Evolutionary conservation across 2,329 filamentous ascomycete species (phyloP), one percentile per base, ranked within the genome.

Genomic region (Aspergillus oerlinghausenensis): DNA sequence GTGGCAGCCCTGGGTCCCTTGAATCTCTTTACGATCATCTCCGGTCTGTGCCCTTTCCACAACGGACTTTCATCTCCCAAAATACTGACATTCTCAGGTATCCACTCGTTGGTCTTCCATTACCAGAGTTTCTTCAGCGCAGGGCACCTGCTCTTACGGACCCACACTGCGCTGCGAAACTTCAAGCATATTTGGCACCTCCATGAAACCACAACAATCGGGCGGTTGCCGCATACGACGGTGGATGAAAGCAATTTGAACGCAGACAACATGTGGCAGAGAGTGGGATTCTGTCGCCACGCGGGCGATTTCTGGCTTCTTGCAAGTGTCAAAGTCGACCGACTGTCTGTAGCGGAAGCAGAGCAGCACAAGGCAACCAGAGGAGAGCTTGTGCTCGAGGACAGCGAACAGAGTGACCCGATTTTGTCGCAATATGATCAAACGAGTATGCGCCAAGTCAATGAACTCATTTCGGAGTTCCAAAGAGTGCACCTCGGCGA

Each of bases 391-490:
- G 21, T 47, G 21, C 43, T 4, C 3, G 55, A 55, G 7, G 52
- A 62, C 10, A 54, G 43, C 35, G 56, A 62, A 1, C 55, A 58
- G 0, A 23, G 61, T 25, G 67, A 72, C 50, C 67, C 69, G 7
- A 70, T 74, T 19, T 56, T 74, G 29, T 63, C 66, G 38, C 65
- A 72, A 56, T 75, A 73, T 58, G 73, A 75, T 55, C 71, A 76
- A 54, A 75, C 73, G 0, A 75, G 73, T 55, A 74, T 75, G 73
- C 66, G 68, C 5, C 73, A 76, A 54, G 67, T 75, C 10, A 75
- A 75, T 53, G 68, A 73, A 43, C 57, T 75, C n/a, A 75, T 75
- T 23, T 65, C 65, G 45, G 67, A 66, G 1, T 74, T 75, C 52
- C 66, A 71, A 49, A 68, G 49, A 40, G 55, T 54, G 17, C n/a